Evolutionary conservation across 2,329 filamentous ascomycete genomes (phyloP), one percentile per base, ranked within the genome.

Genomic region (Botrytis hyacinthi): DNA sequence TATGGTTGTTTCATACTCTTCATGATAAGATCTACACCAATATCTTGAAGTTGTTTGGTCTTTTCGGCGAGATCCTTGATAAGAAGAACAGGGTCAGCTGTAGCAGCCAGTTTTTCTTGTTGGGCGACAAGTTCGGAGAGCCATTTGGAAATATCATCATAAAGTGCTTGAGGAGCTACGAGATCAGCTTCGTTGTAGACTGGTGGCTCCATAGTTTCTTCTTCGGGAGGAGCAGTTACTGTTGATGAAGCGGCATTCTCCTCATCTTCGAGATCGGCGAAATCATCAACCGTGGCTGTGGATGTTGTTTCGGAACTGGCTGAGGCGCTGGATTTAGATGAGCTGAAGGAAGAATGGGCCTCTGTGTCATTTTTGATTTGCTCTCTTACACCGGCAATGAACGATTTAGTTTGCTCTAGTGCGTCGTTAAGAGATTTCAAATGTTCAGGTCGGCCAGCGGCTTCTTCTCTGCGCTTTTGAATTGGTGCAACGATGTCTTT

Each of bases 251-350:
- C 57, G 14, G 16, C 48, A 37, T 44, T 22, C n/a, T 79, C 77
- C n/a, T 93, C 92, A 70, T 96, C 93, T 76, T 97, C 94, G 0
- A 96, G 88, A n/a, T 90, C 92, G 48, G 90, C 93, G 78, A 93
- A 90, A 4, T 89, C 88, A 57, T 79, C 80, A 62, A 77, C 81
- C 70, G 77, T 84, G 5, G 84, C 81, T 14, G 84, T 81, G 14
- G 85, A 82, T 40, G 85, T 81, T 40, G 82, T 78, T 35, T 46
- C 37, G 3, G 54, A 6, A 18, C 4, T 69, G 29, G 80, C 79
- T 75, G 78, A 79, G 65, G 79, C 82, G 75, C 78, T 84, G 10
- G 83, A 82, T 37, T 84, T 82, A 2, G 85, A 84, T 35, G 85
- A 81, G 37, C 86, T 85, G 37, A 86, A 84, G 2, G 88, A 86